Conservation (phyloP, 306 rosid genomes). For the Cicer yamashitae region DNA sequence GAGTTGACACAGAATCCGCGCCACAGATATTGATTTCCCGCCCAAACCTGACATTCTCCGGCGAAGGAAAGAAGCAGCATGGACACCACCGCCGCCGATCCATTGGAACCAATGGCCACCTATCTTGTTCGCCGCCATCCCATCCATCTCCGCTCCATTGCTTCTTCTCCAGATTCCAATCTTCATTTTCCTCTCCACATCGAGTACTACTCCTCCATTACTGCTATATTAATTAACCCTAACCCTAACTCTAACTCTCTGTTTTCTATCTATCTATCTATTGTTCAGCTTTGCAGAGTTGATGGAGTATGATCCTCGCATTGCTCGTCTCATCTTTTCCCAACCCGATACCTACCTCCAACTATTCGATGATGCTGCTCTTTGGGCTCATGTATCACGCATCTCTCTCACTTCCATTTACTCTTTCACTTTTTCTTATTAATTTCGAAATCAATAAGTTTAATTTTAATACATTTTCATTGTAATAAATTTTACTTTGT, state of each 20-base stretch:
- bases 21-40: slow-evolving; percentile 7
- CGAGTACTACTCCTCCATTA: slow-evolving; percentile 47
- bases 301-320: slow-evolving; percentile 65
- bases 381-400: slow-evolving; percentile 70
- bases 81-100: slow-evolving; percentile 25
- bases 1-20: no score
- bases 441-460: no score
- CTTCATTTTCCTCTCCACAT: slow-evolving; percentile 75
- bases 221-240: slow-evolving; percentile 5
- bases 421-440: not conserved
- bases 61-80: not conserved
- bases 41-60: not conserved
- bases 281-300: slow-evolving; percentile 72
- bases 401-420: not conserved
- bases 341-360: slow-evolving; percentile 66
- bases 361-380: slow-evolving; percentile 82
- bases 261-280: not conserved
- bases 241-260: not conserved
- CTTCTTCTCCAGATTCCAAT: slow-evolving; percentile 66
- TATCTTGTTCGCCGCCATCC: slow-evolving; percentile 63
- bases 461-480: no score
- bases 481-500: no score
- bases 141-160: slow-evolving; percentile 65
- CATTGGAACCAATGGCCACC: slow-evolving; percentile 51
- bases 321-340: slow-evolving; percentile 65